Base-by-base conservation (phyloP, 108 stramenopile species). In the Cylindrotheca fusiformis region DNA sequence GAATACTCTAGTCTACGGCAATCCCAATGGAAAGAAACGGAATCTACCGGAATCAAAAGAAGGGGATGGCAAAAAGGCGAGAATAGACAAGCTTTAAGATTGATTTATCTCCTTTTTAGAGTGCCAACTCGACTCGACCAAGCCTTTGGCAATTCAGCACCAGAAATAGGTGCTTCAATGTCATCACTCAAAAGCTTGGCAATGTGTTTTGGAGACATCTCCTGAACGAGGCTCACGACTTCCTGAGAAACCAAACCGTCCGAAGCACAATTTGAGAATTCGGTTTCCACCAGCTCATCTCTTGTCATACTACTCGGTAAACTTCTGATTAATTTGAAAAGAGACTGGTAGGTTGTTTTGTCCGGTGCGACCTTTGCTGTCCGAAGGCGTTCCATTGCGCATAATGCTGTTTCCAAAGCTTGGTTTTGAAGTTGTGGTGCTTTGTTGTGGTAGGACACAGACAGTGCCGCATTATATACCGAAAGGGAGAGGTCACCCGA, bases 381-480 rank as follows among this genome's bases (percentile, higher is more conserved):
- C 1, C 63, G 63, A 29, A 65, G 36, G 28, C 59, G 44, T 12
- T 29, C 27, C 49, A 72, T 33, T 28, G 58, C 33, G 52, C 47
- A 33, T 22, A 17, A 1, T 2, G 53, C 41, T 6, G 56, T 63
- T 20, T 51, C 49, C 18, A 52, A 27, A 20, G 52, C 36, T 29
- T 59, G 44, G 32, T 56, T 44, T 5, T 14, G 26, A 23, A 32
- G 4, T n/a, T 61, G 59, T 29, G 48, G 28, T 1, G 60, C 32
- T 4, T 30, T 23, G 41, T 74, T 74, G 47, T 74, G 72, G n/a
- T 74, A 57, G 27, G 65, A 74, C 4, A 74, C 72, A 0, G 72
- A 74, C 32, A 74, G 60, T 4, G 58, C 72, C 21, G 72, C 65
- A 61, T 74, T 74, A 33, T 58, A 74, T 18, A 72, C 72, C 50